Base-by-base conservation (phyloP, 1,139 yeast species). In the Blastobotrys petasosporus region DNA sequence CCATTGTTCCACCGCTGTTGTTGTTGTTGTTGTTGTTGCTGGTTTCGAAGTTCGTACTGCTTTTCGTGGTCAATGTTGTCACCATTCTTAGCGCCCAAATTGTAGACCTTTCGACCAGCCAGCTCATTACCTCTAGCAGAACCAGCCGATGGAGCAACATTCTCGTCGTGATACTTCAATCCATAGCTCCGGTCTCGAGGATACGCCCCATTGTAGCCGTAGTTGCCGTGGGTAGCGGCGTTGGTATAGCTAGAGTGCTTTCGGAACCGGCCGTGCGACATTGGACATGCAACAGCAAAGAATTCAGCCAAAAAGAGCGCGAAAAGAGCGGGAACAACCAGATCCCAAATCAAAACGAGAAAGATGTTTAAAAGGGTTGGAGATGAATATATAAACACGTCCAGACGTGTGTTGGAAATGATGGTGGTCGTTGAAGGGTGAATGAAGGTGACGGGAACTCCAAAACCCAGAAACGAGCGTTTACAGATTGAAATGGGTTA, bases 271-370 rank as follows among this genome's bases (percentile, higher is more conserved):
- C 25, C 25, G 25, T 20, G 11, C 37, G 37, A 33, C 37, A 33
- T 33, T 12, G 20, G n/a, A 4, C 20, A 33, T 13, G 37, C 11
- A 13, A 33, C 20, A 15, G 16, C 16, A 15, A 12, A 10, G 16
- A 33, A 4, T 16, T 33, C 37, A 33, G n/a, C 37, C 37, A 33
- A 33, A 33, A 33, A 33, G 5, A 33, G 11, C 37, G 37, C 37
- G 16, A 33, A n/a, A 10, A 33, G 20, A 12, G 37, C 37, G 37
- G n/a, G 16, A 15, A 33, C 37, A 13, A 5, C 16, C 3, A 33
- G 3, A 13, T n/a, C n/a, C n/a, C n/a, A 15, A 12, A 32, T 10
- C 35, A 32, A 32, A 9, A n/a, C n/a, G n/a, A n/a, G n/a, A n/a
- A n/a, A n/a, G n/a, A n/a, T n/a, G n/a, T 29, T 29, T 29, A 29